Conservation (phyloP, 495 filamentous ascomycete species). For the Extremus antarcticus region DNA sequence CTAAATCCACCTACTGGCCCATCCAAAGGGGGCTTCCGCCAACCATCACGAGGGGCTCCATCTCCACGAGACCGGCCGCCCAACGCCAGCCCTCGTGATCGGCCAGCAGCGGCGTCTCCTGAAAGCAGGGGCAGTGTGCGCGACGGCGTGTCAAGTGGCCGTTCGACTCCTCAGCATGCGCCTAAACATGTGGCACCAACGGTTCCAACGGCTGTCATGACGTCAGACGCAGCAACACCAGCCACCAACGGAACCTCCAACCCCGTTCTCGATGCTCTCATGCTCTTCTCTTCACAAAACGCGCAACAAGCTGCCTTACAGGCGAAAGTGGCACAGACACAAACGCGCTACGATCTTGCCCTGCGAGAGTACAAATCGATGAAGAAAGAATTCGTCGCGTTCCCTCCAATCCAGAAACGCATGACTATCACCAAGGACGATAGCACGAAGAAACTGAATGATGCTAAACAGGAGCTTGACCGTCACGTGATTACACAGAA, state of each 20-base stretch:
- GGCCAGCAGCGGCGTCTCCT: neutral
- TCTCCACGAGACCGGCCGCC: neutral
- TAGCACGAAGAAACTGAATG: neutral
- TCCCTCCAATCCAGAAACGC: neutral
- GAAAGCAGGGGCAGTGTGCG: neutral
- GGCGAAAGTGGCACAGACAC: too few relatives aligned
- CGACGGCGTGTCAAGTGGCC: neutral
- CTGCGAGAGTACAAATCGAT: neutral
- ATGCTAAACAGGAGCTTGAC: neutral
- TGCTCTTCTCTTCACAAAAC: neutral
- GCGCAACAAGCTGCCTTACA: neutral
- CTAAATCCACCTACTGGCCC: neutral
- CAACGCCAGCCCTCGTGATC: too few relatives aligned
- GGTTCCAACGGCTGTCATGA: neutral
- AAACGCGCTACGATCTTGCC: neutral
- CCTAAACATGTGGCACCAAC: too few relatives aligned
- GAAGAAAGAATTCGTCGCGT: neutral
- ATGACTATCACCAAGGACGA: neutral
- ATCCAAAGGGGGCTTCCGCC: neutral
- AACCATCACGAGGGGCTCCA: neutral
- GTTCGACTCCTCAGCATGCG: neutral
- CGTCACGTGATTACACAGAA: neutral
- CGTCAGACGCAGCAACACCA: neutral
- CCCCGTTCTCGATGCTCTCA: neutral
- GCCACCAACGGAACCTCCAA: neutral